Evolutionary conservation across 1,139 yeast genomes (phyloP).

Genomic region (Kodamaea anthophila): DNA sequence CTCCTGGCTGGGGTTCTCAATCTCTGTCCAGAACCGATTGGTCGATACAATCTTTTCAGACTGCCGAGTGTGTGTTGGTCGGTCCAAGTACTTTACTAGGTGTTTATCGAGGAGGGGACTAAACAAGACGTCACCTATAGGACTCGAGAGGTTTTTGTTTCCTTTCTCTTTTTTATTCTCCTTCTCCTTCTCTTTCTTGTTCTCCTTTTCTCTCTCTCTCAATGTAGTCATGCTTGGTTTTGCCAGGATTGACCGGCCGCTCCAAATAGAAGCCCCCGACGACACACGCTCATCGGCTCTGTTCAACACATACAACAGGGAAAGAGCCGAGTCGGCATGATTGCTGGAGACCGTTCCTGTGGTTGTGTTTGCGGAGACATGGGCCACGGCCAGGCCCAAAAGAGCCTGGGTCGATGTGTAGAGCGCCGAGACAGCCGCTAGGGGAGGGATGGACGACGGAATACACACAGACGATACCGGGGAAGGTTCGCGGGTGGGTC

Average conservation of each 20-base stretch:
- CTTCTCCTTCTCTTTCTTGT: not conserved
- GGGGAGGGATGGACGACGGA: too few species aligned
- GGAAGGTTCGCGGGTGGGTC: not conserved
- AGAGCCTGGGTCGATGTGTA: not conserved
- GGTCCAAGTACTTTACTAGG: too few species aligned
- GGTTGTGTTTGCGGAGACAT: too few species aligned
- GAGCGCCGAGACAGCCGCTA: not conserved
- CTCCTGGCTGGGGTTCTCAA: constrained; percentile 64
- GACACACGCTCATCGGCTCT: constrained; percentile 25
- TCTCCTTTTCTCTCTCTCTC: not conserved
- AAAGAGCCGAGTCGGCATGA: constrained; percentile 30
- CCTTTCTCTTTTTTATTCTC: not conserved
- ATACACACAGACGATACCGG: too few species aligned
- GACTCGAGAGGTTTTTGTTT: not conserved
- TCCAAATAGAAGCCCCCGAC: constrained; percentile 3
- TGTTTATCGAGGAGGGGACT: too few species aligned
- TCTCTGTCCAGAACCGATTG: constrained; percentile 55
- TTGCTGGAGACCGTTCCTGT: constrained; percentile 34
- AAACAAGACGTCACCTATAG: not conserved
- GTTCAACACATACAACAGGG: constrained; percentile 35
- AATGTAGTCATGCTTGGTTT: not conserved
- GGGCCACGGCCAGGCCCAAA: not conserved
- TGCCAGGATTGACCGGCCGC: not conserved
- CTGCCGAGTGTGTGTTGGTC: not conserved
- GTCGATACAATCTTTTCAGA: constrained; percentile 5